Evolutionary conservation across 73 alveolate species (phyloP).

Genomic region (Tetrahymena elliotti): DNA sequence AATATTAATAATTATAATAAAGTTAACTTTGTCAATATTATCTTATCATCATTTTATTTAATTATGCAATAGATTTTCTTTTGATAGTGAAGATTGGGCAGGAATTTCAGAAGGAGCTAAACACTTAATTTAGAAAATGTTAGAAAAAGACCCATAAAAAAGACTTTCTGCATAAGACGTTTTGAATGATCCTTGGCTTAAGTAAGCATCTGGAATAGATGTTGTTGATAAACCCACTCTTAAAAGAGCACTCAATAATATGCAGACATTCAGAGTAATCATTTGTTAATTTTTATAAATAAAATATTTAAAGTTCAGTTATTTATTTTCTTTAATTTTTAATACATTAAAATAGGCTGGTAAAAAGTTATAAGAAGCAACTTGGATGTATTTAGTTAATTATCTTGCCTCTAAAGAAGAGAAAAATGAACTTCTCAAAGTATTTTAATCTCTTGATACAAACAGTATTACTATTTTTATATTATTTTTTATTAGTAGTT

Average conservation of each 20-base stretch:
- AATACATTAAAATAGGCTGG: not conserved
- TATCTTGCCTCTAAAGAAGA: constrained; percentile 26
- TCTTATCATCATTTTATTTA: no score
- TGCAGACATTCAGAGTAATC: constrained; percentile 9
- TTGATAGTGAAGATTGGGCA: constrained; percentile 50
- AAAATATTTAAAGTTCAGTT: no score
- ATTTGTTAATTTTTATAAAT: no score
- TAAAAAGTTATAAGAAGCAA: constrained; percentile 18
- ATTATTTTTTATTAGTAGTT: not conserved
- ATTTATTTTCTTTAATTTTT: not conserved
- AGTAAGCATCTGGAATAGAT: not conserved
- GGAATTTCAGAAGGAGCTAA: constrained; percentile 58
- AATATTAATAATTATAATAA: no score
- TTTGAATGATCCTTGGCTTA: constrained; percentile 61
- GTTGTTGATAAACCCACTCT: constrained; percentile 5
- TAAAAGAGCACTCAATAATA: constrained; percentile 1
- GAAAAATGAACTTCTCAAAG: constrained; percentile 1
- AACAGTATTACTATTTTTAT: not conserved
- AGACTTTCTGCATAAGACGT: constrained; percentile 57
- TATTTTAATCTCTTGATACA: not conserved
- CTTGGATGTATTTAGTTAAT: constrained; percentile 11
- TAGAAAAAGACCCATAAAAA: constrained; percentile 44
- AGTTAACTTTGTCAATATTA: no score
- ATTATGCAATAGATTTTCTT: not conserved
- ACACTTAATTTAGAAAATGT: constrained; percentile 49